These are phyloP conservation scores for Gossypium mustelinum DNA, from an alignment of 345 rosid species.

Conservation along the genomic window DNA sequence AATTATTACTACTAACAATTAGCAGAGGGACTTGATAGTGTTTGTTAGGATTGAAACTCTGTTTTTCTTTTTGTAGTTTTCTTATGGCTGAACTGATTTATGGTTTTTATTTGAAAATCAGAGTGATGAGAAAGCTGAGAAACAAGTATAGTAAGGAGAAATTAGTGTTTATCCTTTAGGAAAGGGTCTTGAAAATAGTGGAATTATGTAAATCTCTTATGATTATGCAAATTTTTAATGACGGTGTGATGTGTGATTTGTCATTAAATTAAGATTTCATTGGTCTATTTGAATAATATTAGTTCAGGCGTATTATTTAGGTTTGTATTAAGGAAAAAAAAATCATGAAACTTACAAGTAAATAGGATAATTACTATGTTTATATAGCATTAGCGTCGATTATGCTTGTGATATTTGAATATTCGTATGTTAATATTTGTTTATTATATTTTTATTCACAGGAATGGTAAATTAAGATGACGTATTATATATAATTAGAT, in stretches of 20 bases:
- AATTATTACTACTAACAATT: conserved; percentile 32
- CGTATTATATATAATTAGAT: too few species aligned
- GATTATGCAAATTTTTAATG: conserved; percentile 13
- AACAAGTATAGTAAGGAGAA: conserved; percentile 22
- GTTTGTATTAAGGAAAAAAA: too few species aligned
- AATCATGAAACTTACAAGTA: too few species aligned
- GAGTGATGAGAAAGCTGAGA: conserved; percentile 26
- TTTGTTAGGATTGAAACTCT: conserved; percentile 13
- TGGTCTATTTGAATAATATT: too few species aligned
- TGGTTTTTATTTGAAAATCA: conserved; percentile 24
- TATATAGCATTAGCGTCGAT: too few species aligned
- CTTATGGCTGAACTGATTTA: conserved; percentile 40
- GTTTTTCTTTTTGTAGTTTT: not conserved
- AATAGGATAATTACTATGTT: too few species aligned
- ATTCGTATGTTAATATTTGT: too few species aligned
- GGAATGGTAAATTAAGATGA: too few species aligned
- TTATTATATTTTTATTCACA: too few species aligned
- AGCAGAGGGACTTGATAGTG: conserved; percentile 16
- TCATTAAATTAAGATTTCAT: too few species aligned
- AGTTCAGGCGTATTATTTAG: too few species aligned
- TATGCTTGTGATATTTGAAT: too few species aligned
- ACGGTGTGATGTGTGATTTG: conserved; percentile 8
- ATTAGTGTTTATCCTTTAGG: conserved; percentile 1
- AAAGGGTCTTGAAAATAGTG: not conserved
- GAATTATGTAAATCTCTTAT: not conserved